These are phyloP conservation scores for Giardia muris DNA, from an alignment of 208 protist genomes.

Conservation along the genomic window DNA sequence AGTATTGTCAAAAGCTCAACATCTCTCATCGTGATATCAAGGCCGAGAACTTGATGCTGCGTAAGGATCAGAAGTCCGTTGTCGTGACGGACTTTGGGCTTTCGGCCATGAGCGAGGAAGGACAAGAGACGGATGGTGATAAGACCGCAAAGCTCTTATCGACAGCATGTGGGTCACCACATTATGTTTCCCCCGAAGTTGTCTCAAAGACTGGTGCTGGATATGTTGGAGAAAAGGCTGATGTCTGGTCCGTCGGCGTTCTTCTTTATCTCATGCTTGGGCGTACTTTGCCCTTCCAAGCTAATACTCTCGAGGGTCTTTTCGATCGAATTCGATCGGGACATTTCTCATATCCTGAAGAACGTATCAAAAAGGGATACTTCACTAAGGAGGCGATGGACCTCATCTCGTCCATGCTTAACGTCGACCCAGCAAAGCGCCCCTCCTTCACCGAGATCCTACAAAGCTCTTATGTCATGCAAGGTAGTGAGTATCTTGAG, in stretches of 20 bases:
- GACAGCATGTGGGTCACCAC: constrained; percentile 32
- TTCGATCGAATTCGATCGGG: background rate
- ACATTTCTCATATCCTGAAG: background rate
- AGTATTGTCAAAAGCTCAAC: constrained; percentile 56
- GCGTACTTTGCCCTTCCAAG: background rate
- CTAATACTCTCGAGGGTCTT: background rate
- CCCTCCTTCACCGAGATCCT: constrained; percentile 4
- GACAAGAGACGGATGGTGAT: background rate
- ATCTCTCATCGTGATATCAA: constrained; percentile 70
- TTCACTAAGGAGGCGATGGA: background rate
- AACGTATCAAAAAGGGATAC: background rate
- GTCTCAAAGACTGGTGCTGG: background rate
- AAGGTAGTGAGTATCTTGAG: background rate
- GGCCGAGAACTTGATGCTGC: constrained; percentile 62
- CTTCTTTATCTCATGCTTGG: constrained; percentile 26
- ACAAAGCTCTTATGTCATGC: background rate
- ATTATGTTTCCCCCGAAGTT: constrained; percentile 35
- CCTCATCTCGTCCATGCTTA: constrained; percentile 11
- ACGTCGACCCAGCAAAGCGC: background rate
- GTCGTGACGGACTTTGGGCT: constrained; percentile 36
- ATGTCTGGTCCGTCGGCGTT: constrained; percentile 36
- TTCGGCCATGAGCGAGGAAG: constrained; percentile 13
- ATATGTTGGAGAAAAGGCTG: constrained; percentile 32
- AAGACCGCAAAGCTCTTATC: background rate
- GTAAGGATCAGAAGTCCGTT: constrained; percentile 48